Evolutionary conservation across 306 rosid species (phyloP).

Genomic region (Astragalus membranaceus): DNA sequence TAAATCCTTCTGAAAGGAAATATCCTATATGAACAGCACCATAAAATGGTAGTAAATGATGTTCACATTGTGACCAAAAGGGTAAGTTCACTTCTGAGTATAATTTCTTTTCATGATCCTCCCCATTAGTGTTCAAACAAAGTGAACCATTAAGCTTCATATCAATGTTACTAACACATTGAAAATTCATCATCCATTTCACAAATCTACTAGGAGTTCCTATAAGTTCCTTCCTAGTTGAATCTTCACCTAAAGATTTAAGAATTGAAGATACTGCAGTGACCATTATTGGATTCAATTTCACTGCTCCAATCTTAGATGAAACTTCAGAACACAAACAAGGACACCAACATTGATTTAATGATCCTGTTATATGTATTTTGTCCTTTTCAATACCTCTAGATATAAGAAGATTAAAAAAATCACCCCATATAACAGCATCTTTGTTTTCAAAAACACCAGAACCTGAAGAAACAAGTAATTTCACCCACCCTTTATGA

Average conservation of each 20-base stretch:
- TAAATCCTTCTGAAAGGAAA: constrained; percentile 30
- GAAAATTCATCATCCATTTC: constrained; percentile 70
- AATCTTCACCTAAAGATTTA: constrained; percentile 75
- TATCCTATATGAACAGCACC: constrained; percentile 83
- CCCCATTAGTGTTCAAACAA: constrained; percentile 22
- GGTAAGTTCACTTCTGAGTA: constrained; percentile 57
- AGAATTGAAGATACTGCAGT: constrained; percentile 63
- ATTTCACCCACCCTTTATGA: constrained; percentile 47
- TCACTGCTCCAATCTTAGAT: constrained; percentile 28
- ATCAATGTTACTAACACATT: constrained; percentile 38
- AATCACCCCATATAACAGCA: constrained; percentile 56
- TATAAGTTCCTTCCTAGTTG: constrained; percentile 54
- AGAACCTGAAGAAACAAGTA: constrained; percentile 52
- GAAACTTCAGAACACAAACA: constrained; percentile 38
- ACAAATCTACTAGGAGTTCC: constrained; percentile 74
- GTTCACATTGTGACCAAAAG: constrained; percentile 87
- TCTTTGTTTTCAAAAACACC: constrained; percentile 53
- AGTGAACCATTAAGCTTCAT: constrained; percentile 55
- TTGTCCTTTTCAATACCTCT: constrained; percentile 41
- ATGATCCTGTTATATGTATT: constrained; percentile 13
- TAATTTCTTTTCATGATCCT: constrained; percentile 34
- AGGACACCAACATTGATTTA: constrained; percentile 61
- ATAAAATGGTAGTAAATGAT: constrained; percentile 78
- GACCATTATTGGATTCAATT: constrained; percentile 42
- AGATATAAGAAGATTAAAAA: constrained; percentile 49